Conservation (phyloP, 1,284 basidiomycete genomes). For the Ustilago crameri region DNA sequence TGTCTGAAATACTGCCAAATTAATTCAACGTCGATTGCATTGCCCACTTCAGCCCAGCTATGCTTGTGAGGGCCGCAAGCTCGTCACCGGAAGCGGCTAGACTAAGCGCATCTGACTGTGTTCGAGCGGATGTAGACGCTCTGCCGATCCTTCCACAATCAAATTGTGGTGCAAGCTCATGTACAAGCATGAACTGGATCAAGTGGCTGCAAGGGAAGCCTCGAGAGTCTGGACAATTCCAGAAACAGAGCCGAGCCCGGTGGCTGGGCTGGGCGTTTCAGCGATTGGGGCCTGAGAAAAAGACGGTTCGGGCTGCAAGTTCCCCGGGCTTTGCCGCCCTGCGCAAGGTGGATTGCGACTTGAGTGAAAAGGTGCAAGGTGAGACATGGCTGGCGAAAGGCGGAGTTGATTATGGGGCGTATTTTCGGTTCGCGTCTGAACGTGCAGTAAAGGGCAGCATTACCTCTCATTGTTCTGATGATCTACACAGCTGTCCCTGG, state of each 20-base stretch:
- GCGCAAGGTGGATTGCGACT: too few relatives aligned
- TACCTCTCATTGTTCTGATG: too few relatives aligned
- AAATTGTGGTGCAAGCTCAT: background rate
- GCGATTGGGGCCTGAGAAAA: constrained; percentile 29
- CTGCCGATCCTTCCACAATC: constrained; percentile 4
- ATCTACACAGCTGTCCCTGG: too few relatives aligned
- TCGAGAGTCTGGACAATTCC: background rate
- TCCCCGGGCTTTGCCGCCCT: too few relatives aligned
- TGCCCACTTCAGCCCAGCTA: background rate
- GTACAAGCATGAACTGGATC: too few relatives aligned
- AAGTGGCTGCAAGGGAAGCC: background rate
- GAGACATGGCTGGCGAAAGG: constrained; percentile 35
- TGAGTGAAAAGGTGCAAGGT: constrained; percentile 1
- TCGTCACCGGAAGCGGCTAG: constrained; percentile 3
- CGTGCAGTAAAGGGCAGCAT: too few relatives aligned
- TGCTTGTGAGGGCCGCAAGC: background rate
- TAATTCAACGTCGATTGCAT: background rate
- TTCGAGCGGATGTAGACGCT: constrained; percentile 1
- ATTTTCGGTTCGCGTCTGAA: background rate
- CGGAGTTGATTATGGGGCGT: constrained; percentile 19
- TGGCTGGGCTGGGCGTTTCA: constrained; percentile 20
- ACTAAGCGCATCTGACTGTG: background rate
- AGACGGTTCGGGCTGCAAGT: background rate
- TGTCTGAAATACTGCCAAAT: background rate
- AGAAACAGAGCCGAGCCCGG: background rate